phyloP scores from a whole-genome alignment of 768 basidiomycete genomes.

The Boletus rubropictus region DNA sequence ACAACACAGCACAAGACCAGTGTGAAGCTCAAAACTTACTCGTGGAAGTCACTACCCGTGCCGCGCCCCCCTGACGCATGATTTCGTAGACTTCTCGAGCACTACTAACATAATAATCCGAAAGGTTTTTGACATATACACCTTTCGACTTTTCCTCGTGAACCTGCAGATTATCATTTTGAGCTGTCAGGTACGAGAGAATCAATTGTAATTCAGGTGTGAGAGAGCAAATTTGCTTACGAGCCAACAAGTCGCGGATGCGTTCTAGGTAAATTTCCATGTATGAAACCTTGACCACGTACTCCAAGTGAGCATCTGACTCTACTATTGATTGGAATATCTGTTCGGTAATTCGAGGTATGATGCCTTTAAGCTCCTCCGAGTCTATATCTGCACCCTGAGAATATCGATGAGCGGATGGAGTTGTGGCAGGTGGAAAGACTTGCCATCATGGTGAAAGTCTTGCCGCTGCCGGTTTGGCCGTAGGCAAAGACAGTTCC shows the following conservation, averaged over 20 bases:
- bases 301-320: conserved; percentile 92
- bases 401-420: conserved; percentile 3
- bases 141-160: conserved; percentile 98
- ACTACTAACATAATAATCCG: conserved; percentile 96
- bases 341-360: conserved; percentile 97
- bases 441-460: conserved; percentile 96
- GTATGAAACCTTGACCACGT: conserved; percentile 98
- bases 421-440: conserved; percentile 1
- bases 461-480: conserved; percentile 95
- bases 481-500: conserved; percentile 98
- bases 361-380: conserved; percentile 89
- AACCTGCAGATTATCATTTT: conserved; percentile 97
- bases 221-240: conserved; percentile 44
- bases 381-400: conserved; percentile 98
- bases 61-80: conserved; percentile 92
- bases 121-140: conserved; percentile 95
- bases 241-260: conserved; percentile 90
- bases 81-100: conserved; percentile 97
- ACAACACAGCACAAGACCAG: background rate
- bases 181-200: conserved; percentile 44
- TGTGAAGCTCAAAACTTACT: conserved; percentile 49
- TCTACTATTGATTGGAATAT: conserved; percentile 97
- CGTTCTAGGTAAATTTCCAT: conserved; percentile 99
- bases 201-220: conserved; percentile 4
- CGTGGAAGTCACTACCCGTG: conserved; percentile 89